phyloP scores from a whole-genome alignment of 2,329 filamentous ascomycete genomes.

The Aspergillus versicolor region DNA sequence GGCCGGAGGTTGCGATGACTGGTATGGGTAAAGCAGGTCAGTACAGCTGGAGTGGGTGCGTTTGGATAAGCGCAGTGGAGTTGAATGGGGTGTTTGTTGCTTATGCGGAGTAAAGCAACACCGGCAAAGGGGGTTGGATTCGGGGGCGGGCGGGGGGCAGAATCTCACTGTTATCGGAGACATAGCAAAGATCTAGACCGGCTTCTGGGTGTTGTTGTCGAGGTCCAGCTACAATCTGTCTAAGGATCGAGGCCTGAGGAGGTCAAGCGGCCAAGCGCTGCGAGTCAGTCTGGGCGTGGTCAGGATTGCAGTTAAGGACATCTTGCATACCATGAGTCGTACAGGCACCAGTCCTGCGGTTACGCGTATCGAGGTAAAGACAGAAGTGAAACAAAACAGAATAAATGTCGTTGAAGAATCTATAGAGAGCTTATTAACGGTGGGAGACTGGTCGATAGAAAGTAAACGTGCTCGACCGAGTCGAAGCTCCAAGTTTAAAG shows the following conservation, averaged over 20 bases:
- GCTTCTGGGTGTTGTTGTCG: constrained; percentile 81
- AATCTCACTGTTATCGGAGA: constrained; percentile 67
- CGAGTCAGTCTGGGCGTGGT: constrained; percentile 19
- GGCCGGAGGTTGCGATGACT: constrained; percentile 77
- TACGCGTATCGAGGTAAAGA: background rate
- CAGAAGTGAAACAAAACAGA: background rate
- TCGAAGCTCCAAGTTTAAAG: background rate
- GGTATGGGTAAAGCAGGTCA: background rate
- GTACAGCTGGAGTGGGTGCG: background rate
- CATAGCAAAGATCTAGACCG: constrained; percentile 91
- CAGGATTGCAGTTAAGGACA: background rate
- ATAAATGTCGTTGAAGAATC: background rate
- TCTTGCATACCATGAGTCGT: constrained; percentile 14
- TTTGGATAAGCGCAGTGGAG: background rate
- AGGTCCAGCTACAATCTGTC: constrained; percentile 88
- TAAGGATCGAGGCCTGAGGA: constrained; percentile 68
- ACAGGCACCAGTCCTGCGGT: background rate
- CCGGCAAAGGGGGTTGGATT: background rate
- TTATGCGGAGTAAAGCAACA: background rate
- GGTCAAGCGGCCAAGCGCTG: constrained; percentile 14
- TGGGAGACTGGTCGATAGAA: background rate
- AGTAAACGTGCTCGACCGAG: background rate
- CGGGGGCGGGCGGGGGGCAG: too few species aligned
- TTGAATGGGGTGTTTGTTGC: too few species aligned
- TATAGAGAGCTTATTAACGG: background rate